phyloP scores from a whole-genome alignment of 768 basidiomycete genomes.

The Naganishia onofrii region DNA sequence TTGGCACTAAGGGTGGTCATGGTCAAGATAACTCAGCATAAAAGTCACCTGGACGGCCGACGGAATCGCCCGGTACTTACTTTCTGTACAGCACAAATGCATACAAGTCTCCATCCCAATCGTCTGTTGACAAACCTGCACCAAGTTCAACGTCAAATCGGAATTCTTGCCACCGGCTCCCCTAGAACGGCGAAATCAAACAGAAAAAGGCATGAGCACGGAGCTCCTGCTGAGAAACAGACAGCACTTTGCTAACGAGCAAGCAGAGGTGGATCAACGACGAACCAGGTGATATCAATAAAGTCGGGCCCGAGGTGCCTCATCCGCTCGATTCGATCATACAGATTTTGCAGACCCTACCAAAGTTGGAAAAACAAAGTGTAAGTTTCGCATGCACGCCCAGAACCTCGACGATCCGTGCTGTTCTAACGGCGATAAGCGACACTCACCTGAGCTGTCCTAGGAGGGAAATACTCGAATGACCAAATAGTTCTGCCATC shows the following conservation, averaged over 20 bases:
- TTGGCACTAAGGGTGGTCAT: slow-evolving; percentile 70
- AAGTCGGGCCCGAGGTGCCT: slow-evolving; percentile 91
- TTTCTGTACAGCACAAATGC: slow-evolving; percentile 98
- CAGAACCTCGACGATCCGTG: no score
- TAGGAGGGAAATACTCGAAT: slow-evolving; percentile 96
- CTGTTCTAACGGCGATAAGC: no score
- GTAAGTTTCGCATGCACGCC: slow-evolving; percentile 30
- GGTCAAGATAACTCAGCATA: not conserved
- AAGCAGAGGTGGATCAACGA: not conserved
- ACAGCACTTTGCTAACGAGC: no score
- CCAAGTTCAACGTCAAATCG: slow-evolving; percentile 87
- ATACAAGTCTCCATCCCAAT: slow-evolving; percentile 97
- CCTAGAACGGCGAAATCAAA: slow-evolving; percentile 57
- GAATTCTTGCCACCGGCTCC: slow-evolving; percentile 95
- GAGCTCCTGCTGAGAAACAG: no score
- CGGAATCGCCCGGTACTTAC: slow-evolving; percentile 36
- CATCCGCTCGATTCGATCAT: slow-evolving; percentile 99
- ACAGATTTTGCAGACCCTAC: slow-evolving; percentile 87
- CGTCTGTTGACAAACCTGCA: slow-evolving; percentile 85
- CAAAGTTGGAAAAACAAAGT: not conserved
- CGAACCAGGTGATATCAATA: slow-evolving; percentile 91
- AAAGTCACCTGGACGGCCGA: not conserved
- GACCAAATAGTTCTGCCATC: slow-evolving; percentile 95
- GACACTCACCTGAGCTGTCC: slow-evolving; percentile 81
- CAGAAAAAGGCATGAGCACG: not conserved